A percentile compares a stretch with the other conserved stretches of the same genome.
Evolutionary conservation across 1,284 basidiomycete genomes (phyloP).

Genomic region (Ceratobasidium sp.): DNA sequence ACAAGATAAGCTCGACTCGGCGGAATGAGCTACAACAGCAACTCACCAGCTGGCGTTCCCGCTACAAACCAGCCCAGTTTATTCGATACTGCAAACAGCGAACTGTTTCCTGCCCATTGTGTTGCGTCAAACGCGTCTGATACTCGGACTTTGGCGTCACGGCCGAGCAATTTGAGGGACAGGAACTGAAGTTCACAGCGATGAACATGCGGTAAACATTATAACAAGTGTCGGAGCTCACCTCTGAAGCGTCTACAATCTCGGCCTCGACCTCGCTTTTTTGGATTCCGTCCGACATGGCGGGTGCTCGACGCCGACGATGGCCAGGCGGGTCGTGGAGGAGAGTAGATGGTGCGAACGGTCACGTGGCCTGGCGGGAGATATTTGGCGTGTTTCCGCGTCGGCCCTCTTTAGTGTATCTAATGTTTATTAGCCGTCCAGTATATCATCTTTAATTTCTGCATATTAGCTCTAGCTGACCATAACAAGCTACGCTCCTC

Average conservation of each 20-base stretch:
- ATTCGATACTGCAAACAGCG: constrained; percentile 47
- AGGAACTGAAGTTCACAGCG: constrained; percentile 15
- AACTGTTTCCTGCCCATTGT: constrained; percentile 46
- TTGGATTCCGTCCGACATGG: constrained; percentile 12
- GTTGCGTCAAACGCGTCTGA: constrained; percentile 42
- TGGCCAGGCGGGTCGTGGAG: constrained; percentile 16
- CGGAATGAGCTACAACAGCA: background rate
- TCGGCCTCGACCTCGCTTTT: constrained; percentile 38
- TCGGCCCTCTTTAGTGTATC: too few species aligned
- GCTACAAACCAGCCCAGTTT: constrained; percentile 47
- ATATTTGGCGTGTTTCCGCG: constrained; percentile 9
- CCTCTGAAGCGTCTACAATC: constrained; percentile 24
- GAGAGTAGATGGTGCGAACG: constrained; percentile 12
- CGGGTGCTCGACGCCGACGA: background rate
- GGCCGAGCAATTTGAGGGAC: constrained; percentile 34
- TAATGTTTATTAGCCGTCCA: too few species aligned
- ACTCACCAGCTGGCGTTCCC: constrained; percentile 44
- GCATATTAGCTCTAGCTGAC: too few species aligned
- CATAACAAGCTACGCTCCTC: too few species aligned
- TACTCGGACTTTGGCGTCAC: constrained; percentile 23
- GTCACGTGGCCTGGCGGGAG: constrained; percentile 31
- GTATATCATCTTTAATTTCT: too few species aligned
- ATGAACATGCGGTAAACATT: background rate
- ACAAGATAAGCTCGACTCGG: background rate
- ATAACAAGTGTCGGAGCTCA: background rate